phyloP scores from a whole-genome alignment of 345 rosid species.

The Abelmoschus esculentus region DNA sequence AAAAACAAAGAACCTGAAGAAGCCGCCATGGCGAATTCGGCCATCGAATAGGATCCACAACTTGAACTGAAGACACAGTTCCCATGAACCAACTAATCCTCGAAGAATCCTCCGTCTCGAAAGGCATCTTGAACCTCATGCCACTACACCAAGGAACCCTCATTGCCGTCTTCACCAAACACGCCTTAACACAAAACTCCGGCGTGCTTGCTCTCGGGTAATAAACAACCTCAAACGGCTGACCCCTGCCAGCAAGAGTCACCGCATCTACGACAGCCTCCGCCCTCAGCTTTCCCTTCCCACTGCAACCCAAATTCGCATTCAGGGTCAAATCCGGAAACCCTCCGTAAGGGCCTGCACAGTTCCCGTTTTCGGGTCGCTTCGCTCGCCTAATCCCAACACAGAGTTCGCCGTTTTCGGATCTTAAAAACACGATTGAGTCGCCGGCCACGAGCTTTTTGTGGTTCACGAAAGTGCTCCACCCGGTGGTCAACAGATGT shows the following conservation, averaged over 20 bases:
- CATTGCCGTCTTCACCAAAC: slow-evolving; percentile 57
- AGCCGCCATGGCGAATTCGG: slow-evolving; percentile 92
- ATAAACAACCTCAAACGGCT: slow-evolving; percentile 67
- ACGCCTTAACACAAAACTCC: slow-evolving; percentile 70
- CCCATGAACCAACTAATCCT: slow-evolving; percentile 98
- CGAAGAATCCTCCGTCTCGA: slow-evolving; percentile 87
- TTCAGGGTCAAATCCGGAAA: slow-evolving; percentile 42
- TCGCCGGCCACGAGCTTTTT: slow-evolving; percentile 94
- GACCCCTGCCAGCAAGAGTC: slow-evolving; percentile 53
- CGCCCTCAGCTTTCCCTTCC: slow-evolving; percentile 42
- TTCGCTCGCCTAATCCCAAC: slow-evolving; percentile 80
- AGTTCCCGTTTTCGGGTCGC: slow-evolving; percentile 36
- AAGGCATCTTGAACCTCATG: slow-evolving; percentile 97
- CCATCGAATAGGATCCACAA: slow-evolving; percentile 77
- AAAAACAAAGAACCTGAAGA: slow-evolving; percentile 56
- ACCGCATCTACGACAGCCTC: slow-evolving; percentile 74
- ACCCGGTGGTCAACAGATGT: slow-evolving; percentile 87
- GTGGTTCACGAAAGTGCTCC: slow-evolving; percentile 93
- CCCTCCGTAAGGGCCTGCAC: slow-evolving; percentile 31
- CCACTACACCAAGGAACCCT: slow-evolving; percentile 77
- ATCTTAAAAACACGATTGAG: slow-evolving; percentile 78
- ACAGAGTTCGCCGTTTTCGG: slow-evolving; percentile 72
- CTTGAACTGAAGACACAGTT: slow-evolving; percentile 81
- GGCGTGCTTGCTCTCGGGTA: slow-evolving; percentile 80
- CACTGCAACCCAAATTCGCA: slow-evolving; percentile 9